These are phyloP conservation scores for Tylopilus vinaceipallidus DNA, from an alignment of 768 basidiomycete species.

Conservation along the genomic window DNA sequence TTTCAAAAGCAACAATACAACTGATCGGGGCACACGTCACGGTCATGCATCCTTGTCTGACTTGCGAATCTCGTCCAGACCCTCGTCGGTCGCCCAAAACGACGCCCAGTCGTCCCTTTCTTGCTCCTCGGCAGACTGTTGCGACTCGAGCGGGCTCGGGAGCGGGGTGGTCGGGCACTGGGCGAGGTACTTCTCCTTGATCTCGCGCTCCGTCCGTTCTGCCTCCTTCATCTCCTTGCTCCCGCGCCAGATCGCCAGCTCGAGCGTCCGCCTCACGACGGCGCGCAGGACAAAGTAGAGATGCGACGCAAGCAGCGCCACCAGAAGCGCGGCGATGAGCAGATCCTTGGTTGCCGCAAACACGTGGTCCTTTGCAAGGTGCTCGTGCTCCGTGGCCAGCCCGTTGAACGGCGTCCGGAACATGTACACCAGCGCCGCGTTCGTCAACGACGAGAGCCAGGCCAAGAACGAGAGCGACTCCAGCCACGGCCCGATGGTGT, in stretches of 20 bases:
- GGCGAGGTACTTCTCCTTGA: conserved; percentile 44
- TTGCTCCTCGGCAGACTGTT: neutral
- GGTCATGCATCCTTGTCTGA: conserved; percentile 57
- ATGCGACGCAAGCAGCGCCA: conserved; percentile 85
- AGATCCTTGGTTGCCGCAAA: conserved; percentile 45
- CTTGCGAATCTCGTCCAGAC: conserved; percentile 67
- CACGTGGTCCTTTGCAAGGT: conserved; percentile 14
- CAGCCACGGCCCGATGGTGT: conserved; percentile 94
- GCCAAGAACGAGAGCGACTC: conserved; percentile 83
- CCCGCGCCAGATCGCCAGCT: conserved; percentile 74
- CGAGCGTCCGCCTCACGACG: conserved; percentile 64
- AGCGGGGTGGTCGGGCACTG: conserved; percentile 13
- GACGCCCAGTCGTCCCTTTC: conserved; percentile 30
- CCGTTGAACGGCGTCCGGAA: conserved; percentile 55
- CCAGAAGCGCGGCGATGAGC: conserved; percentile 60
- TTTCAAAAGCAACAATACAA: neutral
- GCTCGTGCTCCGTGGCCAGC: neutral
- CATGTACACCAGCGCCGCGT: conserved; percentile 87
- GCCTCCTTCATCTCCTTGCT: conserved; percentile 62
- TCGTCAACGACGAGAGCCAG: conserved; percentile 87
- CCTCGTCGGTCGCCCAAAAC: conserved; percentile 77
- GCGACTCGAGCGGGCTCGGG: neutral
- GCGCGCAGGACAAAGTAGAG: conserved; percentile 70
- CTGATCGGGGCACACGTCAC: neutral
- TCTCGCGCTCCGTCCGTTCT: conserved; percentile 52